Percentiles rank a stretch among this genome's conserved stretches.
phyloP scores from a whole-genome alignment of 345 rosid species.

The Sonneratia caseolaris region DNA sequence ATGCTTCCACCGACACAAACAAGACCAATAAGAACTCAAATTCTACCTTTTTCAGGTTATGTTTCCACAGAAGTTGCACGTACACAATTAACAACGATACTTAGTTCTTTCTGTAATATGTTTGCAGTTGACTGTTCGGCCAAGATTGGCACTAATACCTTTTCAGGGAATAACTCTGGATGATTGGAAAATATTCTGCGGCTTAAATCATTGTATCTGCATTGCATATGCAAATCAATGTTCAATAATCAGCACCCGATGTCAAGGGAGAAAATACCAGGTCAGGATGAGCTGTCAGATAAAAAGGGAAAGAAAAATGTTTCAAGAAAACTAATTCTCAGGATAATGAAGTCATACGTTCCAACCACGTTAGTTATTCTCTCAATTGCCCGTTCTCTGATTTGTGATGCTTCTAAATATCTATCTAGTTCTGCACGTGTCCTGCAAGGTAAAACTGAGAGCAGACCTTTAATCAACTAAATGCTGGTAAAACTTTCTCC shows the following conservation, averaged over 20 bases:
- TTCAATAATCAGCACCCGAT: not conserved
- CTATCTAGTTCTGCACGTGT: conserved; percentile 84
- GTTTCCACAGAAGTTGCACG: not conserved
- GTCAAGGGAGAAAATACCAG: not conserved
- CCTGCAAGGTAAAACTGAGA: conserved; percentile 69
- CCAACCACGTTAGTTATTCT: conserved; percentile 76
- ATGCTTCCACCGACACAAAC: not conserved
- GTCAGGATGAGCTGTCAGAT: not conserved
- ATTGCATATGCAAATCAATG: conserved; percentile 3
- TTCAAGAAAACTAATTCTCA: not conserved
- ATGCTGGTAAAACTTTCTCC: not conserved
- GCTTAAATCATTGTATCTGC: conserved; percentile 73
- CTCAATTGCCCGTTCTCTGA: conserved; percentile 84
- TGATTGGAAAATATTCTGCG: conserved; percentile 79
- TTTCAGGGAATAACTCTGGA: conserved; percentile 79
- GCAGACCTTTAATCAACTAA: conserved; percentile 27
- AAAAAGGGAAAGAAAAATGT: not conserved
- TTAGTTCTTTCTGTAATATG: not conserved
- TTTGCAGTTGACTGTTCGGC: not conserved
- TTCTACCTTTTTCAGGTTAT: not conserved
- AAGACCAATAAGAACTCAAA: not conserved
- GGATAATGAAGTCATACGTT: conserved; percentile 43
- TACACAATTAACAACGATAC: not conserved
- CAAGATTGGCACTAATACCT: conserved; percentile 37
- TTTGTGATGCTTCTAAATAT: conserved; percentile 93